These are phyloP conservation scores for Rhodotorula toruloides DNA, from an alignment of 768 basidiomycete species.

Conservation along the genomic window DNA sequence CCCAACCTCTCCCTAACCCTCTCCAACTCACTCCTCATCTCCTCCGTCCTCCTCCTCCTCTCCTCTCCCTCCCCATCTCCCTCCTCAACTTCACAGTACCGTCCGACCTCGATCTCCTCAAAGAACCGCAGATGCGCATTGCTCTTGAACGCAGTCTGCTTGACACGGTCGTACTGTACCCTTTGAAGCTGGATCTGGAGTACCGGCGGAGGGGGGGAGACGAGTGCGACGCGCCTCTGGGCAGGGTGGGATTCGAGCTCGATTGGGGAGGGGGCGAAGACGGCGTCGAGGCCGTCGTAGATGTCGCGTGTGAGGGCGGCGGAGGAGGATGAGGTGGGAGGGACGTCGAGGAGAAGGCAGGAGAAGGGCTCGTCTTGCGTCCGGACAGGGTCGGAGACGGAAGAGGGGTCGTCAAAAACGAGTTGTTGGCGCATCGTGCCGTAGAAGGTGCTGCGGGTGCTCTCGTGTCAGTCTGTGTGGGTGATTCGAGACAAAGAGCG, in stretches of 20 bases:
- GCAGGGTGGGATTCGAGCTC: slow-evolving; percentile 80
- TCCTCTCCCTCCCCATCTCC: slow-evolving; percentile 59
- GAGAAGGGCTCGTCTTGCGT: slow-evolving; percentile 90
- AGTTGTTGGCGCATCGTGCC: slow-evolving; percentile 71
- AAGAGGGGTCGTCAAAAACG: slow-evolving; percentile 35
- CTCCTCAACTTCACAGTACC: slow-evolving; percentile 57
- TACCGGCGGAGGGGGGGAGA: slow-evolving; percentile 75
- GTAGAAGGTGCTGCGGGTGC: slow-evolving; percentile 65
- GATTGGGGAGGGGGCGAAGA: slow-evolving; percentile 74
- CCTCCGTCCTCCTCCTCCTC: slow-evolving; percentile 67
- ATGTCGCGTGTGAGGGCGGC: slow-evolving; percentile 62
- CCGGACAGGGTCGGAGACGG: slow-evolving; percentile 51
- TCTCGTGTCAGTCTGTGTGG: background rate
- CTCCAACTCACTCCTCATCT: slow-evolving; percentile 63
- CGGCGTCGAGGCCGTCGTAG: slow-evolving; percentile 85
- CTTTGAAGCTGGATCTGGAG: slow-evolving; percentile 94
- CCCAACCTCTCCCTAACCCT: slow-evolving; percentile 58
- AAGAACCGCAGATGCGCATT: slow-evolving; percentile 90
- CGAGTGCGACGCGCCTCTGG: slow-evolving; percentile 76
- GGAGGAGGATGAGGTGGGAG: background rate
- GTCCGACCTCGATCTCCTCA: slow-evolving; percentile 81
- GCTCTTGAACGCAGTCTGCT: slow-evolving; percentile 85
- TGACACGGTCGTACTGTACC: slow-evolving; percentile 90
- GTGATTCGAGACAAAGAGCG: too few relatives aligned
- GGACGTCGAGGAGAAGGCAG: slow-evolving; percentile 85